Base-by-base conservation (phyloP, 352 stramenopile species). In the Globisporangium recalcitrans region DNA sequence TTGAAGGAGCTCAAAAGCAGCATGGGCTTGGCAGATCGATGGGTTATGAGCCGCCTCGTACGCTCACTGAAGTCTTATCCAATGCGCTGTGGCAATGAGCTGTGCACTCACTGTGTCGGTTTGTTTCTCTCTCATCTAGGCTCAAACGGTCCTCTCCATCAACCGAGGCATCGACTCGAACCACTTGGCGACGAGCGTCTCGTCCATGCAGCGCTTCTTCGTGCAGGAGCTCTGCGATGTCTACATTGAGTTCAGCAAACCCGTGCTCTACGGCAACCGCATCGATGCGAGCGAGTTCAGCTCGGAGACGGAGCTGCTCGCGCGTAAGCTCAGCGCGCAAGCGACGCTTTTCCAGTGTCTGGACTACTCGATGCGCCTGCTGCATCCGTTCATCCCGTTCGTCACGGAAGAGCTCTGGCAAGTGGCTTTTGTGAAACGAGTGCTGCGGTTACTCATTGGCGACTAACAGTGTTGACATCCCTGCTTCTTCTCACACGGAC, bases 381-480 rank as follows among this genome's bases (percentile, higher is more conserved):
- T 99, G 36, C 98, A 99, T 68, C 97, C 97, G 7, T 97, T 99
- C 70, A 98, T 99, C 72, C 98, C 98, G n/a, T 99, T 99, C 72
- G 93, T 99, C 24, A 99, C 97, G 0, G 98, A 99, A 80, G 98
- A 99, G 73, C 80, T 99, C 10, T 99, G 97, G 97, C 96, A 96
- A 10, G 70, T 55, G 38, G 19, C 34, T 54, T 29, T 16, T 38
- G 8, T 40, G n/a, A n/a, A n/a, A n/a, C 32, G 9, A 14, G 10
- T 14, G 4, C 10, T 52, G 11, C 2, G 46, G 7, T 29, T 3
- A 27, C 31, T 46, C 36, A 51, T 14, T n/a, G n/a, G n/a, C n/a
- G n/a, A n/a, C n/a, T n/a, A n/a, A n/a, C n/a, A 4, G 40, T 34
- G 16, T 49, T 49, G 26, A 11, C 24, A 21, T n/a, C 11, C 9